phyloP scores from a whole-genome alignment of 2,329 filamentous ascomycete species.

The Pyrenophora tritici-repentis region DNA sequence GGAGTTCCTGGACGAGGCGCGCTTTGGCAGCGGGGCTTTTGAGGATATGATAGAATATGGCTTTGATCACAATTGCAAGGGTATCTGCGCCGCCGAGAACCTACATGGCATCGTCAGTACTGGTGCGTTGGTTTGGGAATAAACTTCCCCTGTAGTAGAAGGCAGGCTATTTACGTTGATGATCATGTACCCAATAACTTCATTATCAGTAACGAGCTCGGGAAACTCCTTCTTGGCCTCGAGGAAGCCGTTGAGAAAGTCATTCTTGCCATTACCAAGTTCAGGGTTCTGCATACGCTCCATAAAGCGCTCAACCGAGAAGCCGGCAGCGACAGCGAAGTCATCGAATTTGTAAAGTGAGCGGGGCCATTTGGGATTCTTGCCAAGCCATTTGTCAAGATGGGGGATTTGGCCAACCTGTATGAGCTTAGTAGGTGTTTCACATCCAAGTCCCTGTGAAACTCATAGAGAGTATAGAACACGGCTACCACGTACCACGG shows the following conservation, averaged over 20 bases:
- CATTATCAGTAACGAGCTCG: slow-evolving; percentile 33
- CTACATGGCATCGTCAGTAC: slow-evolving; percentile 2
- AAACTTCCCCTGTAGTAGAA: background rate
- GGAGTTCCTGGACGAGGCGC: slow-evolving; percentile 33
- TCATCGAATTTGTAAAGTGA: slow-evolving; percentile 30
- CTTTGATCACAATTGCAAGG: slow-evolving; percentile 33
- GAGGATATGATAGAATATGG: slow-evolving; percentile 33
- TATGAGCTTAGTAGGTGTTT: slow-evolving; percentile 2
- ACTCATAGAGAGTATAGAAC: no score
- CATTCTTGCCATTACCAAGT: slow-evolving; percentile 23
- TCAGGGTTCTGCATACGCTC: slow-evolving; percentile 26
- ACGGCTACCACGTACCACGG: slow-evolving; percentile 23
- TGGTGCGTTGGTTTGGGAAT: background rate
- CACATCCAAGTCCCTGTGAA: background rate
- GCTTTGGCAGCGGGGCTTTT: slow-evolving; percentile 25
- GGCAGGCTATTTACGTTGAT: slow-evolving; percentile 29
- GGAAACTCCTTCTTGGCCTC: slow-evolving; percentile 23
- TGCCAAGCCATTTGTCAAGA: slow-evolving; percentile 33
- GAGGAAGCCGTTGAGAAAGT: slow-evolving; percentile 31
- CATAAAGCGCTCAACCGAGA: slow-evolving; percentile 24
- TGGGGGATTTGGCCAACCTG: slow-evolving; percentile 39
- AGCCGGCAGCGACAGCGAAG: slow-evolving; percentile 29
- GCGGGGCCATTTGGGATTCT: slow-evolving; percentile 24
- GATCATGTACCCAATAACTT: slow-evolving; percentile 41
- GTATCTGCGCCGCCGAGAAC: slow-evolving; percentile 42